phyloP scores from a whole-genome alignment of 371 early-diverging fungal genomes.

The Rhizopus stolonifer region DNA sequence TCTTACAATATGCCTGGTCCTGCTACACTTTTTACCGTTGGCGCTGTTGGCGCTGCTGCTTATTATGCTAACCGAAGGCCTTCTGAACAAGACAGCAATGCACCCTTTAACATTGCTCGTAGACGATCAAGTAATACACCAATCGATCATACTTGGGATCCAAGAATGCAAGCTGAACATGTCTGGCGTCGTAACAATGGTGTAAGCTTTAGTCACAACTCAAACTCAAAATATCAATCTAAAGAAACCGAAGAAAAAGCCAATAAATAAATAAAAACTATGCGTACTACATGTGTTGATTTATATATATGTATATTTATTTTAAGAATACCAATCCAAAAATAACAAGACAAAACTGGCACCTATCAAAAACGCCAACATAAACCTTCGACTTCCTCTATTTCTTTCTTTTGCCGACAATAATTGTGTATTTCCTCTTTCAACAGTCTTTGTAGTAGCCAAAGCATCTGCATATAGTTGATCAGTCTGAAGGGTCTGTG shows the following conservation, averaged over 20 bases:
- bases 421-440: slow-evolving; percentile 59
- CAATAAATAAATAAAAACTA: not conserved
- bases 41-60: slow-evolving; percentile 46
- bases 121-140: slow-evolving; percentile 32
- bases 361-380: slow-evolving; percentile 58
- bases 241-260: not conserved
- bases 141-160: slow-evolving; percentile 30
- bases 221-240: slow-evolving; percentile 14
- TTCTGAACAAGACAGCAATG: slow-evolving; percentile 8
- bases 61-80: slow-evolving; percentile 28
- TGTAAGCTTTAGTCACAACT: slow-evolving; percentile 45
- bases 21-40: slow-evolving; percentile 42
- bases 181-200: slow-evolving; percentile 48
- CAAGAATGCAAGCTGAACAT: slow-evolving; percentile 39
- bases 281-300: not conserved
- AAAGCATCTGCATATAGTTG: slow-evolving; percentile 66
- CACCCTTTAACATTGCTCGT: slow-evolving; percentile 33
- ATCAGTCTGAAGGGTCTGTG: slow-evolving; percentile 70
- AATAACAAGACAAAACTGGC: slow-evolving; percentile 67
- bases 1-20: slow-evolving; percentile 38
- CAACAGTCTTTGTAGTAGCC: slow-evolving; percentile 57
- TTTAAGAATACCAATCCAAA: slow-evolving; percentile 73
- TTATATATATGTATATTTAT: slow-evolving; percentile 2
- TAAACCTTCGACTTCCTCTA: slow-evolving; percentile 62
- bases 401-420: slow-evolving; percentile 56